Percentiles rank a stretch among this genome's conserved stretches.
Conservation (phyloP, 140 eudicot species). For the Erigeron philadelphicus region DNA sequence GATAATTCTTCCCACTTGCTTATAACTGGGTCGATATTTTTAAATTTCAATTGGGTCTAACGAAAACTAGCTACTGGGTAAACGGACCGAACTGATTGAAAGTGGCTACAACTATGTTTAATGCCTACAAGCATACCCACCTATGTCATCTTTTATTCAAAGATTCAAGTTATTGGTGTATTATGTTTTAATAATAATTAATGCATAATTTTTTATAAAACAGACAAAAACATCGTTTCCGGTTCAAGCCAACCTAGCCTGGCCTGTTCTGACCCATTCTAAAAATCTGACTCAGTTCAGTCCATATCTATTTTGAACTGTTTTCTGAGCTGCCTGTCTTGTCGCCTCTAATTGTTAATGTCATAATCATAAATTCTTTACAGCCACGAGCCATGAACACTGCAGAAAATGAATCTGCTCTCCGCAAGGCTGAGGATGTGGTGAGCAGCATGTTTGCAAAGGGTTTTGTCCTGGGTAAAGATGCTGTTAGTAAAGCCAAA, state of each 20-base stretch:
- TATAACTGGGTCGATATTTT: not conserved
- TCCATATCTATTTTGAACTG: not conserved
- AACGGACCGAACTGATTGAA: too few species aligned
- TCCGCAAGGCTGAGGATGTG: slow-evolving; percentile 65
- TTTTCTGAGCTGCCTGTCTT: not conserved
- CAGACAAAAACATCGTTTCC: not conserved
- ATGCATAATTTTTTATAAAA: not conserved
- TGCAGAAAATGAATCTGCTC: slow-evolving; percentile 36
- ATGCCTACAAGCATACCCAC: too few species aligned
- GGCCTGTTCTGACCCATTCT: not conserved
- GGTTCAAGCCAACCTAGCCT: not conserved
- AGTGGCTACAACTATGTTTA: too few species aligned
- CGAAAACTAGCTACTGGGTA: too few species aligned
- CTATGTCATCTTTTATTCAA: too few species aligned
- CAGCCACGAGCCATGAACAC: slow-evolving; percentile 37
- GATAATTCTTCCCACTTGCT: not conserved
- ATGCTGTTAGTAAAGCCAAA: slow-evolving; percentile 59
- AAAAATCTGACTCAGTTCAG: not conserved
- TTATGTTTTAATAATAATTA: not conserved
- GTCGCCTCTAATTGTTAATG: not conserved
- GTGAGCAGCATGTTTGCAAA: slow-evolving; percentile 70
- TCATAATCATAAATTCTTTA: slow-evolving; percentile 12
- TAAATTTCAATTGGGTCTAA: too few species aligned
- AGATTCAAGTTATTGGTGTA: too few species aligned
- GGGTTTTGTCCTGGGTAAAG: slow-evolving; percentile 68